A percentile compares a stretch with the other conserved stretches of the same genome.
Conservation (phyloP, 345 rosid genomes). For the Hypericum perforatum region DNA sequence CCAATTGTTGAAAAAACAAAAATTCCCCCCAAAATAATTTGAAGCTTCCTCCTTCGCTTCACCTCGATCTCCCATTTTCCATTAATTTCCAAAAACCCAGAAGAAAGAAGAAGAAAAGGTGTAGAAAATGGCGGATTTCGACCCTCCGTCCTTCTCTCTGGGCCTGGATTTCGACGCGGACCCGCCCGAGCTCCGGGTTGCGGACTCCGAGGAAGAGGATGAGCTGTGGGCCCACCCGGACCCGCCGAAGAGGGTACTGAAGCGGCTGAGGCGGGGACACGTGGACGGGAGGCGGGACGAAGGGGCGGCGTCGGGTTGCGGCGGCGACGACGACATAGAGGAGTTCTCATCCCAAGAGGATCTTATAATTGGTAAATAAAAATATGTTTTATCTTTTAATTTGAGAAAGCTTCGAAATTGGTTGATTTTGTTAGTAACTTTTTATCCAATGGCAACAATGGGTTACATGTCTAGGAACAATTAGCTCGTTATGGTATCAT, state of each 20-base stretch:
- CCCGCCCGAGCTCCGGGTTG: constrained; percentile 16
- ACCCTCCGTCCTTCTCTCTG: constrained; percentile 82
- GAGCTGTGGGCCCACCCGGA: constrained; percentile 19
- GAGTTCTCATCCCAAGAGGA: constrained; percentile 72
- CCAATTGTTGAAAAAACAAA: no score
- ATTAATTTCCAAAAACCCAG: no score
- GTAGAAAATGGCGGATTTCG: constrained; percentile 47
- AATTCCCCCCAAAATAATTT: no score
- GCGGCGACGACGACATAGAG: constrained; percentile 62
- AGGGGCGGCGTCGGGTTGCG: constrained; percentile 7
- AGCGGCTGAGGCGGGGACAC: constrained; percentile 51
- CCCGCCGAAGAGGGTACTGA: constrained; percentile 34
- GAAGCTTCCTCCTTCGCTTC: no score
- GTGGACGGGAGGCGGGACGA: constrained; percentile 9
- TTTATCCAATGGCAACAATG: no score
- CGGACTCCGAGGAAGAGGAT: constrained; percentile 6
- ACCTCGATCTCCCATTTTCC: no score
- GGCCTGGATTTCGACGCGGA: constrained; percentile 39
- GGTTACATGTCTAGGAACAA: no score
- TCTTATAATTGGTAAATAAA: constrained; percentile 20
- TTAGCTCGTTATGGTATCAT: no score
- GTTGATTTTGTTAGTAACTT: no score
- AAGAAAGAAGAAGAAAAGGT: no score
- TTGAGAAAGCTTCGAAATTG: no score
- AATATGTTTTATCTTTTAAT: neutral